Evolutionary conservation across 495 filamentous ascomycete species (phyloP), one percentile per base, ranked within the genome.

Genomic region (Annulohypoxylon nitens): DNA sequence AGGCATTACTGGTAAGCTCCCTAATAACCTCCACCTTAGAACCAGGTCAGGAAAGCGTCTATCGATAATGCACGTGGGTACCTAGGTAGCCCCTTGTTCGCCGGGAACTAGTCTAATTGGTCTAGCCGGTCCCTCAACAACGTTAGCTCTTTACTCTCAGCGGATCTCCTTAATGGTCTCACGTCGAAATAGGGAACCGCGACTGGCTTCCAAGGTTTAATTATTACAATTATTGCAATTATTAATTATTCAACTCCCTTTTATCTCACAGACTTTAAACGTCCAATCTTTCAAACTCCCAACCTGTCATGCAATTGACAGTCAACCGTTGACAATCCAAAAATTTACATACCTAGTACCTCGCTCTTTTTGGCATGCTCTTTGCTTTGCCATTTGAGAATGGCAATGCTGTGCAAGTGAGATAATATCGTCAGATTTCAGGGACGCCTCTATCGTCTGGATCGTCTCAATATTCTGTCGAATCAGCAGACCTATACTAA

Each of bases 331-430:
- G 20, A 23, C 16, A 36, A n/a, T 37, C 57, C 18, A 11, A 11
- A 18, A 7, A 43, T 6, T 45, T 25, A 4, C 37, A 10, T 3
- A 58, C 18, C 6, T 18, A 18, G n/a, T 33, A 2, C 34, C 9
- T 26, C 30, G 2, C 12, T 11, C 16, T 34, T 36, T 10, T 30
- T 10, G 33, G 30, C 30, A 30, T 30, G 12, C 11, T 23, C 20
- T 23, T 8, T 20, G 18, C 3, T 23, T 60, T 2, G 7, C 37
- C 43, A 23, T 50, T 20, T 30, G 30, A 50, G 45, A 48, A 54
- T 61, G 43, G 10, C 26, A 62, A 69, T 69, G 34, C 20, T 62
- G 57, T 65, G 66, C 65, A 62, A 66, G 11, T 69, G 45, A 64
- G 36, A 64, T 45, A 50, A 60, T 20, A 62, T 36, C 37, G 48